phyloP scores from a whole-genome alignment of 2,329 filamentous ascomycete genomes.

The Phyllosticta ampelicida region DNA sequence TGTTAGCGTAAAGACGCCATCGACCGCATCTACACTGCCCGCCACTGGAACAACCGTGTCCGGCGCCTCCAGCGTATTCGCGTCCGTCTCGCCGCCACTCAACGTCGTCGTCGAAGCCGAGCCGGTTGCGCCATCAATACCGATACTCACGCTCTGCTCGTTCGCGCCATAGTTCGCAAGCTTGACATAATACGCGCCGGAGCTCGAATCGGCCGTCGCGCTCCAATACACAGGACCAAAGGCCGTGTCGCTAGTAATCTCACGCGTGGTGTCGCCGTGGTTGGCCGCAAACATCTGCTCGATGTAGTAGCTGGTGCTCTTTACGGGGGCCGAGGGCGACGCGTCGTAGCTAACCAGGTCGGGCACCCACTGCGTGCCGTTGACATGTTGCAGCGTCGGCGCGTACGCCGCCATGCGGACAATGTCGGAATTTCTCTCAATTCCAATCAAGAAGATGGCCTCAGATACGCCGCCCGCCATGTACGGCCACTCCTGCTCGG shows the following conservation, averaged over 20 bases:
- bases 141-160: not conserved
- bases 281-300: constrained; percentile 8
- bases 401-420: constrained; percentile 22
- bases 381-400: constrained; percentile 7
- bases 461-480: constrained; percentile 46
- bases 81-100: not conserved
- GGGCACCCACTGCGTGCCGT: constrained; percentile 7
- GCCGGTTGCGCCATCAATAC: not conserved
- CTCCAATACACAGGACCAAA: constrained; percentile 4
- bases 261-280: not conserved
- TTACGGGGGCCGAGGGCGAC: not conserved
- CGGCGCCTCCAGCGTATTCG: not conserved
- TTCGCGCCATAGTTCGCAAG: constrained; percentile 8
- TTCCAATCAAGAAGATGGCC: constrained; percentile 53
- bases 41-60: not conserved
- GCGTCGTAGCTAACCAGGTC: constrained; percentile 4
- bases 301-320: constrained; percentile 5
- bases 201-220: not conserved
- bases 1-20: not conserved
- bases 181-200: not conserved
- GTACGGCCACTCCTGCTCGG: not conserved
- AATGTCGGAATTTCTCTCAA: constrained; percentile 53
- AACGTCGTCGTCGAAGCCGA: constrained; percentile 1
- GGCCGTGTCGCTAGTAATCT: not conserved
- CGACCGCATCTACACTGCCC: not conserved